These are phyloP conservation scores for Paecilomyces fulvus DNA, from an alignment of 2,329 filamentous ascomycete species.

Conservation along the genomic window DNA sequence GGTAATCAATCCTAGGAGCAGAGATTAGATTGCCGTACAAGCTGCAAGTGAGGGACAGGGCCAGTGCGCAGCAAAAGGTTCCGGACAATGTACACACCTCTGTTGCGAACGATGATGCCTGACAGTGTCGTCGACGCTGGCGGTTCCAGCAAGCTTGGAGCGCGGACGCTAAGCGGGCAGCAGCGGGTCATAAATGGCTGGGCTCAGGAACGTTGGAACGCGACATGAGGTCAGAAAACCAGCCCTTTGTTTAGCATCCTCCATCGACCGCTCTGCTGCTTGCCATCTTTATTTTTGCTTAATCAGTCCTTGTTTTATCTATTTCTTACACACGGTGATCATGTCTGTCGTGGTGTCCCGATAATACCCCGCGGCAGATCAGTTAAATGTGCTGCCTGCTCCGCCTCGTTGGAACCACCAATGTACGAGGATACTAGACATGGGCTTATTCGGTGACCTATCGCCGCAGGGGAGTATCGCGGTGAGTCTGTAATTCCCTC, in stretches of 20 bases:
- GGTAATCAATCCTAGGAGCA: conserved; percentile 6
- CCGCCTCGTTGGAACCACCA: conserved; percentile 11
- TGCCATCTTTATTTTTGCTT: not conserved
- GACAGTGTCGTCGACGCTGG: not conserved
- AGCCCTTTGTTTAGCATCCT: not conserved
- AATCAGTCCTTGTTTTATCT: not conserved
- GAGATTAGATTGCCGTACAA: conserved; percentile 9
- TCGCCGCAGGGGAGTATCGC: conserved; percentile 71
- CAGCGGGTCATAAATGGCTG: not conserved
- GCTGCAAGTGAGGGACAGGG: not conserved
- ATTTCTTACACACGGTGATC: not conserved
- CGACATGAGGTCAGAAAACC: not conserved
- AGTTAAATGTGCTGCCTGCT: conserved; percentile 18
- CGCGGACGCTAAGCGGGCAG: conserved; percentile 2
- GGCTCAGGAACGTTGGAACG: not conserved
- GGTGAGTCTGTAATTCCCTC: conserved; percentile 42
- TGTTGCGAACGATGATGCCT: not conserved
- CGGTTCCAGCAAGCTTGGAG: not conserved
- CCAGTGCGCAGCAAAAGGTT: not conserved
- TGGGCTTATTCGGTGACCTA: conserved; percentile 66
- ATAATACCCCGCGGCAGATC: conserved; percentile 7
- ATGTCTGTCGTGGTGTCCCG: conserved; percentile 3
- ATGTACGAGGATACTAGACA: conserved; percentile 37
- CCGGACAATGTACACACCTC: not conserved
- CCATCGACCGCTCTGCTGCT: not conserved